Percentiles rank a stretch among this genome's conserved stretches.
Conservation (phyloP, 1,284 basidiomycete species). For the Cryptococcus sp. region DNA sequence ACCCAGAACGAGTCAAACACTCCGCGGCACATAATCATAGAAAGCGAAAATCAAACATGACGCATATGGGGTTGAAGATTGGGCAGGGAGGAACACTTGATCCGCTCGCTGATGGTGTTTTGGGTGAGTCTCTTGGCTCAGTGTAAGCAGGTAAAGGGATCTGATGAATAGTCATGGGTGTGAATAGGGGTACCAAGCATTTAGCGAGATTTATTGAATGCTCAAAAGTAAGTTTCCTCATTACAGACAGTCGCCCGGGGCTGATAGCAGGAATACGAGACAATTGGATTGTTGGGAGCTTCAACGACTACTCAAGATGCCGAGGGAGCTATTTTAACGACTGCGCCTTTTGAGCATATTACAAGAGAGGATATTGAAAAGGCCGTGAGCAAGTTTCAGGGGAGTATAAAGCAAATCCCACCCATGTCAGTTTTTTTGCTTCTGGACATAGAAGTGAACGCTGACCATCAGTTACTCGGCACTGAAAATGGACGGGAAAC, state of each 20-base stretch:
- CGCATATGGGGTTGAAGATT: slow-evolving; percentile 44
- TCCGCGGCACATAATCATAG: slow-evolving; percentile 9
- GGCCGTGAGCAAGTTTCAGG: slow-evolving; percentile 71
- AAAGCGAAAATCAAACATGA: slow-evolving; percentile 39
- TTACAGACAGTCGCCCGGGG: too few relatives aligned
- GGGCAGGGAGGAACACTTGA: slow-evolving; percentile 69
- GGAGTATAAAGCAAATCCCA: slow-evolving; percentile 82
- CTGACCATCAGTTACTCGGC: slow-evolving; percentile 75
- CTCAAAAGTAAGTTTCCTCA: slow-evolving; percentile 63
- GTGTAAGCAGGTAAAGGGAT: not conserved
- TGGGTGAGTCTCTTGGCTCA: slow-evolving; percentile 55
- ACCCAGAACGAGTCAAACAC: slow-evolving; percentile 24
- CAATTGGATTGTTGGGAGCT: slow-evolving; percentile 86
- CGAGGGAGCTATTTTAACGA: slow-evolving; percentile 70
- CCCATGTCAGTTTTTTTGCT: slow-evolving; percentile 62
- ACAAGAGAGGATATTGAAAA: slow-evolving; percentile 70
- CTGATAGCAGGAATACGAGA: slow-evolving; percentile 71
- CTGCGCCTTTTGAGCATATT: slow-evolving; percentile 77
- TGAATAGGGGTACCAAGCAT: slow-evolving; percentile 87
- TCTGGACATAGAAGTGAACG: not conserved
- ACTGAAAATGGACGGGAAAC: slow-evolving; percentile 95
- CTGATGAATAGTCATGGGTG: slow-evolving; percentile 67
- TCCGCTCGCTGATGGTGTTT: slow-evolving; percentile 76
- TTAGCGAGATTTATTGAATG: slow-evolving; percentile 82
- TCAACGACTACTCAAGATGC: slow-evolving; percentile 94